phyloP scores from a whole-genome alignment of 2,329 filamentous ascomycete genomes.

The Neofusicoccum parvum region DNA sequence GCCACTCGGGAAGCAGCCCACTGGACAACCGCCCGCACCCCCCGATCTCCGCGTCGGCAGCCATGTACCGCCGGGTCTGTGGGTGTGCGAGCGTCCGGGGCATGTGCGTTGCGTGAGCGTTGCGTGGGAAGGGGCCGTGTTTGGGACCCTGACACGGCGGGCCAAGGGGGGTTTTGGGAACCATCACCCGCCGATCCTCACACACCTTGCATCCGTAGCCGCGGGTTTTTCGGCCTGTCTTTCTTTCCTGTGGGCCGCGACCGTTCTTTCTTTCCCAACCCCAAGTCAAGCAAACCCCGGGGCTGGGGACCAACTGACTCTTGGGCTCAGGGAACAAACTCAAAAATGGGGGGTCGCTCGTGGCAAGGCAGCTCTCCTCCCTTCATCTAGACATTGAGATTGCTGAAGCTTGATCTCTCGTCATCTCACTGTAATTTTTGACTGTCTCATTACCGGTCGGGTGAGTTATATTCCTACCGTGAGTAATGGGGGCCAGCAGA shows the following conservation, averaged over 20 bases:
- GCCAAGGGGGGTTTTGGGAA: background rate
- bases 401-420: background rate
- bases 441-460: background rate
- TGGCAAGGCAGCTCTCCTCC: background rate
- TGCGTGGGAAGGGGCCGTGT: conserved; percentile 5
- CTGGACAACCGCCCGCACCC: background rate
- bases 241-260: no score
- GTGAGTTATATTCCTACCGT: background rate
- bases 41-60: conserved; percentile 14
- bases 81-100: background rate
- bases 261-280: no score
- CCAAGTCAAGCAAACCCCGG: no score
- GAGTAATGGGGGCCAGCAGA: background rate
- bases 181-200: conserved; percentile 3
- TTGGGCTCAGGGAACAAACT: no score
- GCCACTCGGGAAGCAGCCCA: background rate
- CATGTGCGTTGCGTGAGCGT: background rate
- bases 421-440: background rate
- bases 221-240: background rate
- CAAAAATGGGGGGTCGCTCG: no score
- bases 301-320: background rate
- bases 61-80: conserved; percentile 7
- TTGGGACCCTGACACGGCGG: background rate
- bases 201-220: background rate
- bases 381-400: background rate